A percentile compares a stretch with the other conserved stretches of the same genome.
phyloP scores from a whole-genome alignment of 2,329 filamentous ascomycete genomes.

The Sporothrix humicola region DNA sequence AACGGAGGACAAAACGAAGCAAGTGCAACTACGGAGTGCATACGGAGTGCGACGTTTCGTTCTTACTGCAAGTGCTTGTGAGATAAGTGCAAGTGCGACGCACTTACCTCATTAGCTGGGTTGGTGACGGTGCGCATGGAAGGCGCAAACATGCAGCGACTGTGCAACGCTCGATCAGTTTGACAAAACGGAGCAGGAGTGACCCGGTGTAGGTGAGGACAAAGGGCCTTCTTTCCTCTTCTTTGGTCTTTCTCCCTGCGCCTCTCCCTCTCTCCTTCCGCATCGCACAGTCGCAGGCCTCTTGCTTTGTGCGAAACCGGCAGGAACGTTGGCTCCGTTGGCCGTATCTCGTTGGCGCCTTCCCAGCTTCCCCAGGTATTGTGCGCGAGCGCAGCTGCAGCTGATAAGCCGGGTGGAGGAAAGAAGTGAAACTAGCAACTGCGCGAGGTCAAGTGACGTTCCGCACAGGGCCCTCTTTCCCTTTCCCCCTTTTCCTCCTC shows the following conservation, averaged over 20 bases:
- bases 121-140: neutral
- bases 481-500: slow-evolving; percentile 1
- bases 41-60: too few relatives aligned
- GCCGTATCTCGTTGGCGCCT: slow-evolving; percentile 10
- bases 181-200: slow-evolving; percentile 17
- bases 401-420: slow-evolving; percentile 26
- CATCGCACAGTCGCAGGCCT: neutral
- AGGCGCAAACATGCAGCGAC: slow-evolving; percentile 6
- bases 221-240: neutral
- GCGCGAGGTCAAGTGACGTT: slow-evolving; percentile 27
- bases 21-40: neutral
- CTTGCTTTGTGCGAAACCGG: slow-evolving; percentile 8
- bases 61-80: too few relatives aligned
- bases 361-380: slow-evolving; percentile 11
- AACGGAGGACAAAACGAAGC: neutral
- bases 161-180: slow-evolving; percentile 3
- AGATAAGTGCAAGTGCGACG: neutral
- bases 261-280: too few relatives aligned
- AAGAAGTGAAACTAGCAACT: slow-evolving; percentile 14
- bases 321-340: slow-evolving; percentile 11
- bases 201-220: neutral
- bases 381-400: neutral
- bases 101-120: neutral
- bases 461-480: slow-evolving; percentile 15
- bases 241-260: neutral